phyloP scores from a whole-genome alignment of 306 rosid species.

The Pterocarpus macrocarpus region DNA sequence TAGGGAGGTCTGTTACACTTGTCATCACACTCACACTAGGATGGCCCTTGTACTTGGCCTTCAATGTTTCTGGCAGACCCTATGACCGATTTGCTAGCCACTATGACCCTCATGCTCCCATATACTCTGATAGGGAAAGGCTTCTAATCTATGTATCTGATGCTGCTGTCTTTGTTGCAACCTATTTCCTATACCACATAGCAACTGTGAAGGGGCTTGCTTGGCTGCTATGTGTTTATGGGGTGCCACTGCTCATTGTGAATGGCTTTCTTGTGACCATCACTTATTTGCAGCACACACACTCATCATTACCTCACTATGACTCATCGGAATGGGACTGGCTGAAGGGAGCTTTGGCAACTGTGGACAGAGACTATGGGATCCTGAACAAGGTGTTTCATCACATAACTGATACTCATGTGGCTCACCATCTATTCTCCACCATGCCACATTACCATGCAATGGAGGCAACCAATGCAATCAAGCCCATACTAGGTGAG shows the following conservation, averaged over 20 bases:
- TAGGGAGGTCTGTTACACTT: constrained; percentile 56
- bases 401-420: constrained; percentile 76
- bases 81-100: constrained; percentile 73
- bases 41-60: constrained; percentile 77
- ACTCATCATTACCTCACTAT: constrained; percentile 73
- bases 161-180: constrained; percentile 45
- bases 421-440: constrained; percentile 78
- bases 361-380: constrained; percentile 79
- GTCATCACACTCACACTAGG: constrained; percentile 65
- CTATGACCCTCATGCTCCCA: constrained; percentile 73
- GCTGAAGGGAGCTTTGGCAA: constrained; percentile 78
- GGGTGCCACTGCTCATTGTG: constrained; percentile 64
- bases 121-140: constrained; percentile 61
- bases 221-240: constrained; percentile 62
- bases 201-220: constrained; percentile 56
- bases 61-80: constrained; percentile 67
- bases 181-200: constrained; percentile 50
- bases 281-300: constrained; percentile 82
- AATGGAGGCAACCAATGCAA: constrained; percentile 76
- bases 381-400: constrained; percentile 73
- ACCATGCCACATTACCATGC: constrained; percentile 86
- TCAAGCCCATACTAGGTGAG: constrained; percentile 57
- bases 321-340: constrained; percentile 87
- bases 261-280: constrained; percentile 74
- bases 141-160: constrained; percentile 61